Evolutionary conservation across 352 stramenopile species (phyloP), one percentile per base, ranked within the genome.

Genomic region (Vaucheria bursata): DNA sequence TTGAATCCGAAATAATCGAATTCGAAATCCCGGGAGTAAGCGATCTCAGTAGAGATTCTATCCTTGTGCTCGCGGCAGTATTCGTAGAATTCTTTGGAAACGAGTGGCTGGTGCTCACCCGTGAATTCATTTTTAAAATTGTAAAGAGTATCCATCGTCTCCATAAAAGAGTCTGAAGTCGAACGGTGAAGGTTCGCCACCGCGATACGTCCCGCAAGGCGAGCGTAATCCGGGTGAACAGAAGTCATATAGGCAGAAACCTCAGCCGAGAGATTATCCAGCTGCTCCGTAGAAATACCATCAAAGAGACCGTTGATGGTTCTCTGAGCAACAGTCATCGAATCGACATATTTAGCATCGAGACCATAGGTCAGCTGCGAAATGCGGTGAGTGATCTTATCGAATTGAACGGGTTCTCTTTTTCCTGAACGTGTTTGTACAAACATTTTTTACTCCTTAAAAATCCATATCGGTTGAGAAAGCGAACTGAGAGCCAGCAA

Each of bases 181-280:
- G 96, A 96, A 88, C 98, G 98, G 88, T 99, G 96, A 37, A 98
- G 84, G 86, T 98, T 98, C 8, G 91, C 97, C 36, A 99, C 92
- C 35, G 92, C 91, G 85, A 99, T 98, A 50, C 95, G 91, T 25
- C 94, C 95, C 8, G 96, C 96, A 29, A 99, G 88, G 78, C 96
- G 94, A 74, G 91, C 96, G 81, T 97, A 99, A 86, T 99, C 96
- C 2, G 95, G 95, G 85, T 98, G 95, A 78, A 97, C 90, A 31
- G 95, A 98, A 31, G 90, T 87, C 79, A 94, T 92, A 73, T 96
- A 98, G 18, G 94, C 94, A 0, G 93, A 92, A 40, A 59, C 66
- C 87, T 98, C 92, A 69, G 96, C 96, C 4, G 94, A 93, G 25
- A 99, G 88, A 84, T 98, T 93, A 84, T 99, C 96, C 6, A 99